Evolutionary conservation across 805 yeast species (phyloP), one percentile per base, ranked within the genome.

Genomic region (Teunomyces gatunensis): DNA sequence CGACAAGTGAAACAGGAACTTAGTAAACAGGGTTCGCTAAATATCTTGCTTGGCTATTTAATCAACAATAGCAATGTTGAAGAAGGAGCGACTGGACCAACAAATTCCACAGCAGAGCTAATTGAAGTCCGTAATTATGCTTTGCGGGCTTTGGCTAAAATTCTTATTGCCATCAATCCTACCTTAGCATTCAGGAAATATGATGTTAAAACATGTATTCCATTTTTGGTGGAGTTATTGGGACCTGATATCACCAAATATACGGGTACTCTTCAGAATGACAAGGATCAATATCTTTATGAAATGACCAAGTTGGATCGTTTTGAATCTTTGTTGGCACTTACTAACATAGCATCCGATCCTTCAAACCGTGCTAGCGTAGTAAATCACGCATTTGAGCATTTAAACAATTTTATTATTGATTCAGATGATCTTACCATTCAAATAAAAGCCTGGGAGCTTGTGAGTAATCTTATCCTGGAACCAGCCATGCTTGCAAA

Each of bases 401-500:
- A 57, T 42, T 60, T 79, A 15, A 73, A 78, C 48, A 73, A 75
- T 28, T 64, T 70, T 42, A 61, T 72, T 9, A 49, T 70, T 6
- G 75, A 71, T 9, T 49, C 66, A 1, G 75, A 79, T 45, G 39
- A 48, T 2, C 55, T 65, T 0, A 60, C 71, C 45, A 61, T 87
- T 3, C 88, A 84, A 58, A 68, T 79, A 43, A 81, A 88, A 0
- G 54, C 83, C 0, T 70, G 86, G 63, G 90, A 87, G 56, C 73
- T 87, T 13, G 61, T 85, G 7, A 78, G 85, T 49, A 87, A 87
- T 58, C 60, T 86, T 41, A 75, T 82, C 57, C 68, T 47, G 33
- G 64, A 61, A 23, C 76, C 77, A 0, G 40, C 50, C 5, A 47
- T 70, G 57, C 63, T 80, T 29, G 83, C 80, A 1, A 79, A 80